phyloP scores from a whole-genome alignment of 2,329 filamentous ascomycete species.

The Cladosporium sp. region DNA sequence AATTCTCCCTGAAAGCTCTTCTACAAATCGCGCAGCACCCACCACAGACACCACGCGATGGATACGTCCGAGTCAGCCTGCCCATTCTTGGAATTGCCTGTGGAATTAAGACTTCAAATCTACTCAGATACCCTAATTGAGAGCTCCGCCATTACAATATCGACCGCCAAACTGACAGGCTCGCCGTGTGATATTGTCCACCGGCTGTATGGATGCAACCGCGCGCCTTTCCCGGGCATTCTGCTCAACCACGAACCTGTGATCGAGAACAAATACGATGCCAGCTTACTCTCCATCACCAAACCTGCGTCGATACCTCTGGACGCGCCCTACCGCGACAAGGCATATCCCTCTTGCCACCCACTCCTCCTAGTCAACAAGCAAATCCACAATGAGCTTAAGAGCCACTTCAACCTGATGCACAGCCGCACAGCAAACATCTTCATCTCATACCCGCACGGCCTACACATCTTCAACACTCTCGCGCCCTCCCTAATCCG shows the following conservation, averaged over 20 bases:
- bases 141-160: constrained; percentile 40
- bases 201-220: constrained; percentile 28
- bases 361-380: constrained; percentile 30
- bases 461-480: constrained; percentile 42
- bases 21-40: background rate
- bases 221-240: constrained; percentile 38
- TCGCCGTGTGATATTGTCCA: constrained; percentile 33
- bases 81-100: constrained; percentile 37
- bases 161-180: constrained; percentile 38
- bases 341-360: constrained; percentile 17
- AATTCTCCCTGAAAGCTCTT: background rate
- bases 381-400: constrained; percentile 39
- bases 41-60: background rate
- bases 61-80: constrained; percentile 18
- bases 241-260: constrained; percentile 40
- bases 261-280: constrained; percentile 36
- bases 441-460: constrained; percentile 43
- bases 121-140: constrained; percentile 43
- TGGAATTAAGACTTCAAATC: constrained; percentile 45
- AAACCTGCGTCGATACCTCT: constrained; percentile 30
- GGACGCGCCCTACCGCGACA: background rate
- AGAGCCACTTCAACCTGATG: constrained; percentile 35
- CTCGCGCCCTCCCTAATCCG: constrained; percentile 42
- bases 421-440: constrained; percentile 38
- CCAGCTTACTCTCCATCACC: constrained; percentile 35